These are phyloP conservation scores for Monilinia fructigena DNA, from an alignment of 2,329 filamentous ascomycete species.

Conservation along the genomic window DNA sequence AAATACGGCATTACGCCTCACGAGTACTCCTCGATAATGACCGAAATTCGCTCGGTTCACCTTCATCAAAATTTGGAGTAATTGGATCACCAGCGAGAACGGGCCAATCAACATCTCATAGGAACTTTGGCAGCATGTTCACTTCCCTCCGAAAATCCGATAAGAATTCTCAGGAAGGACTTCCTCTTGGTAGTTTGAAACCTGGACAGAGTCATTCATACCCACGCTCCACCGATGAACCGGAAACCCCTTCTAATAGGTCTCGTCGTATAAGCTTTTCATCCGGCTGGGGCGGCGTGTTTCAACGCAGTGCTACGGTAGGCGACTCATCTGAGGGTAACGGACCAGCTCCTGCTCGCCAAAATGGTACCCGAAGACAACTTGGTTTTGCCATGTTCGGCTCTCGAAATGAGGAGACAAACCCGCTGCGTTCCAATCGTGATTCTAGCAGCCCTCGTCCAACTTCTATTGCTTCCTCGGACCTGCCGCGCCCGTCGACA, in stretches of 20 bases:
- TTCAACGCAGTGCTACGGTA: slow-evolving; percentile 38
- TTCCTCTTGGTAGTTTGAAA: slow-evolving; percentile 67
- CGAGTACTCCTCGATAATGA: slow-evolving; percentile 36
- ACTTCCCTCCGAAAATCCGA: slow-evolving; percentile 59
- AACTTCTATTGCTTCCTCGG: slow-evolving; percentile 65
- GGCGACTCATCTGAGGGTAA: slow-evolving; percentile 37
- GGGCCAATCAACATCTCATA: slow-evolving; percentile 47
- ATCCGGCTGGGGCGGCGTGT: slow-evolving; percentile 49
- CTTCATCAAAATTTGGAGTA: slow-evolving; percentile 34
- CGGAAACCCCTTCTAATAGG: slow-evolving; percentile 52
- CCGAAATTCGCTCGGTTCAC: slow-evolving; percentile 35
- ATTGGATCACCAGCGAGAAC: slow-evolving; percentile 36
- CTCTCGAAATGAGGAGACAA: slow-evolving; percentile 48
- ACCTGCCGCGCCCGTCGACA: slow-evolving; percentile 74
- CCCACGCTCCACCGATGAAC: slow-evolving; percentile 60
- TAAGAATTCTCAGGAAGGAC: slow-evolving; percentile 54
- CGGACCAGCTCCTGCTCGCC: slow-evolving; percentile 38
- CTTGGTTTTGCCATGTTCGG: slow-evolving; percentile 48
- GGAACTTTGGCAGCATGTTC: slow-evolving; percentile 54
- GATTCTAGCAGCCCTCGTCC: slow-evolving; percentile 63
- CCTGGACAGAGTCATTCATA: slow-evolving; percentile 75
- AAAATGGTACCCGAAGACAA: slow-evolving; percentile 30
- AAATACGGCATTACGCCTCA: slow-evolving; percentile 45
- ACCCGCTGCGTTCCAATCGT: slow-evolving; percentile 49
- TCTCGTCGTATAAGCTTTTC: slow-evolving; percentile 57